These are phyloP conservation scores for Aureobasidium pullulans DNA, from an alignment of 2,329 filamentous ascomycete genomes.

Conservation along the genomic window DNA sequence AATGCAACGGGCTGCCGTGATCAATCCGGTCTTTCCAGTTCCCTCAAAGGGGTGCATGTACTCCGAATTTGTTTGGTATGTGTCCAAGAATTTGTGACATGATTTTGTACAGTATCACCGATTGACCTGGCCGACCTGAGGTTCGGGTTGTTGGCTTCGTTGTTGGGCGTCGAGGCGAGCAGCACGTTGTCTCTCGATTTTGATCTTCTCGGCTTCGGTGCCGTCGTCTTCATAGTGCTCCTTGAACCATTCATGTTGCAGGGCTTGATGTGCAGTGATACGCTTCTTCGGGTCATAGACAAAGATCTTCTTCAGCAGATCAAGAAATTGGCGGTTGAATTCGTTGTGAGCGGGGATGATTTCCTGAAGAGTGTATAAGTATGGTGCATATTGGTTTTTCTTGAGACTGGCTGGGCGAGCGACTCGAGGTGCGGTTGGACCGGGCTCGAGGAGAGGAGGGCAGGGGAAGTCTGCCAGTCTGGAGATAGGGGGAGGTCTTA, in stretches of 20 bases:
- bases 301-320: constrained; percentile 56
- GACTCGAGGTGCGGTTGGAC: neutral
- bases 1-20: neutral
- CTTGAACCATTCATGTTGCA: constrained; percentile 61
- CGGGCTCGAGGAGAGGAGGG: neutral
- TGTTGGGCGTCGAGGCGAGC: constrained; percentile 3
- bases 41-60: neutral
- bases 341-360: constrained; percentile 53
- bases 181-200: constrained; percentile 15
- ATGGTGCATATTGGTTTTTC: constrained; percentile 11
- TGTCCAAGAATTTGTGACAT: constrained; percentile 1
- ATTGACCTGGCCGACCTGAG: neutral
- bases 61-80: neutral
- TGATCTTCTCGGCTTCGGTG: constrained; percentile 26
- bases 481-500: constrained; percentile 30
- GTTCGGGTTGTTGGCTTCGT: constrained; percentile 6
- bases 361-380: constrained; percentile 40
- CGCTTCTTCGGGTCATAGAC: constrained; percentile 59
- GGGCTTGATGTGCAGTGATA: constrained; percentile 57
- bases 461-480: neutral
- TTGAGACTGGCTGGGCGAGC: neutral
- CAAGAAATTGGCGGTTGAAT: constrained; percentile 58
- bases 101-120: constrained; percentile 1
- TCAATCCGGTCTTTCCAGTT: neutral
- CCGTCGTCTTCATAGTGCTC: constrained; percentile 58